Evolutionary conservation across 2,329 filamentous ascomycete genomes (phyloP), one percentile per base, ranked within the genome.

Genomic region (Dryadomyces sulphureus): DNA sequence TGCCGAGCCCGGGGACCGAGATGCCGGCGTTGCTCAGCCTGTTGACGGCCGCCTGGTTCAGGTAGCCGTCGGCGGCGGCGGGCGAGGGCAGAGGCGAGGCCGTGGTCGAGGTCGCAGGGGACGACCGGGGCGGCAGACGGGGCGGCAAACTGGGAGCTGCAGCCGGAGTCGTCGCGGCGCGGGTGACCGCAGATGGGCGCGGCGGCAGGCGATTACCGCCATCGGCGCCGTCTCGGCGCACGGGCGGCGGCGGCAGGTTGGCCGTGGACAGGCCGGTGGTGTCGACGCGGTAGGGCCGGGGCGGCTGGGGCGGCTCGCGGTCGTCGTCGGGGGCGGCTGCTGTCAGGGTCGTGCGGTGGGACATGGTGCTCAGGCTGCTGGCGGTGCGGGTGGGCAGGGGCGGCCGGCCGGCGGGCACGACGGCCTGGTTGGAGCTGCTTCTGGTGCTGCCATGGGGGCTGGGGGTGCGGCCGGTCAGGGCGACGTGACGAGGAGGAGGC

Each of bases 1-100:
- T 93, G 5, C 83, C 83, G 4, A 94, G 67, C 0, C 74, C 82
- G 0, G 87, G 81, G 0, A 94, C 85, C 0, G 80, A 84, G 6
- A 94, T 70, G 1, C 88, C 88, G 1, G 84, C 80, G 34, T 77
- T 73, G 11, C 79, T 76, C 8, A 95, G 69, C 38, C 85, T 73
- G 48, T 65, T 70, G 46, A 81, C 59, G 5, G 86, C 80, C 5
- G 69, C 74, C 55, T 70, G 65, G 54, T 75, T 75, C 30, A 74
- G 52, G 27, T 62, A 57, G 16, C 59, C 54, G 38, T 56, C 38
- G 49, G 17, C 20, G 38, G 38, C 11, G 7, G 24, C n/a, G 19
- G 27, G 4, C 2, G 34, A 17, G 3, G 38, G 16, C 4, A 20
- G 25, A 2, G 35, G 22, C 9, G 43, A 4, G 2, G 27, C 17